Base-by-base conservation (phyloP, 2,329 filamentous ascomycete species). In the Colletotrichum sp. region DNA sequence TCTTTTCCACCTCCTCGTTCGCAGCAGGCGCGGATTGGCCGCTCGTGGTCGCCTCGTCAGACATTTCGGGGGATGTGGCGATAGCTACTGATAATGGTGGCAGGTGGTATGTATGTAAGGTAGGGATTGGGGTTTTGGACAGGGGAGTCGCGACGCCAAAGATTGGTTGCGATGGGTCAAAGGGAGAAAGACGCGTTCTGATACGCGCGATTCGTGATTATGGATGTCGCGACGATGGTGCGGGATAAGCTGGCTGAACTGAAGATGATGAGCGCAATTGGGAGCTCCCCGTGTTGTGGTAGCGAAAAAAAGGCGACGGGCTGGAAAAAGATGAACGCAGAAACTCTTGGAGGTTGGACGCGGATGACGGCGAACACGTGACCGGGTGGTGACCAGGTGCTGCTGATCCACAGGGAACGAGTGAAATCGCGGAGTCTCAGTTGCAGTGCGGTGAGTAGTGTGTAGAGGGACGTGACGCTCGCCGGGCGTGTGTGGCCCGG, bases 251-350 rank as follows among this genome's bases (percentile, higher is more conserved):
- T 79, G 77, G 65, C 75, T 73, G 78, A 79, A 79, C 79, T 79
- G 76, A 78, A 67, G 82, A 83, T 83, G 79, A 76, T 79, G 79
- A 79, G 81, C 82, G 82, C 82, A 80, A 81, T 81, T 83, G 80
- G 78, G 76, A 81, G 81, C 81, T 80, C 78, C 79, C 78, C 81
- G 81, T 81, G 80, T 82, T 81, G 79, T 83, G 81, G 78, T 81
- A 78, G 75, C 71, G 44, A 70, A 52, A 67, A 76, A 63, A 75
- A 72, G 70, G 36, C 72, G 64, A 72, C 36, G 57, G 73, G 28
- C 71, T 77, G 67, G 75, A 69, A 76, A 77, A 76, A 77, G 74
- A 74, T 73, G 71, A 76, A 76, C 70, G 74, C 68, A 77, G 76
- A 76, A 77, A 76, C 67, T 76, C 76, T 77, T 76, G 68, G 76